phyloP scores from a whole-genome alignment of 2,329 filamentous ascomycete species.

The Cladosporium sp. region DNA sequence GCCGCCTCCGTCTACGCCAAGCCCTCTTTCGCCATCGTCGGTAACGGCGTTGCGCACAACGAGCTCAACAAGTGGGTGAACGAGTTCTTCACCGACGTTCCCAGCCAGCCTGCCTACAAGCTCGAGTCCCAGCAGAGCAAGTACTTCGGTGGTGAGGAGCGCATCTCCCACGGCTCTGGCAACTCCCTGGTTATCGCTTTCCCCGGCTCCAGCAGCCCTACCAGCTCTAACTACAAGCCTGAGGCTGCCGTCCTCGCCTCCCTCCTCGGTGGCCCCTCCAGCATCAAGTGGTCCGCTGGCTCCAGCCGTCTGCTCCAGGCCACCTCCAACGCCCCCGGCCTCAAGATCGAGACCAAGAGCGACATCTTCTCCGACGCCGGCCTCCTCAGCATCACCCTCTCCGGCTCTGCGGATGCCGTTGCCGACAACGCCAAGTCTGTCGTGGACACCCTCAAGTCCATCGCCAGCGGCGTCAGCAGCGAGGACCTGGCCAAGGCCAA shows the following conservation, averaged over 20 bases:
- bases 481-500: slow-evolving; percentile 91
- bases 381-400: slow-evolving; percentile 78
- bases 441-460: slow-evolving; percentile 76
- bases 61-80: slow-evolving; percentile 85
- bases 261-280: slow-evolving; percentile 84
- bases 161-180: slow-evolving; percentile 69
- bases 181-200: slow-evolving; percentile 90
- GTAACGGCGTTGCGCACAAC: slow-evolving; percentile 75
- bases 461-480: slow-evolving; percentile 66
- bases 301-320: slow-evolving; percentile 88
- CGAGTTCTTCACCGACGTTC: slow-evolving; percentile 80
- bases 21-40: slow-evolving; percentile 85
- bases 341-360: slow-evolving; percentile 70
- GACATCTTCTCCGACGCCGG: slow-evolving; percentile 90
- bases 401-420: slow-evolving; percentile 69
- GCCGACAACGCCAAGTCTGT: slow-evolving; percentile 69
- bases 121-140: slow-evolving; percentile 65
- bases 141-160: slow-evolving; percentile 95
- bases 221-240: slow-evolving; percentile 73
- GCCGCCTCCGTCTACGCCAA: slow-evolving; percentile 79
- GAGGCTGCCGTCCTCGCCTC: slow-evolving; percentile 83
- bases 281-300: slow-evolving; percentile 92
- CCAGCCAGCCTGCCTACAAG: slow-evolving; percentile 47
- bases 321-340: slow-evolving; percentile 60
- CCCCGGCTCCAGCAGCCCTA: slow-evolving; percentile 77